Conservation (phyloP, 176 grass and related monocot genomes). For the Bothriochloa decipiens region DNA sequence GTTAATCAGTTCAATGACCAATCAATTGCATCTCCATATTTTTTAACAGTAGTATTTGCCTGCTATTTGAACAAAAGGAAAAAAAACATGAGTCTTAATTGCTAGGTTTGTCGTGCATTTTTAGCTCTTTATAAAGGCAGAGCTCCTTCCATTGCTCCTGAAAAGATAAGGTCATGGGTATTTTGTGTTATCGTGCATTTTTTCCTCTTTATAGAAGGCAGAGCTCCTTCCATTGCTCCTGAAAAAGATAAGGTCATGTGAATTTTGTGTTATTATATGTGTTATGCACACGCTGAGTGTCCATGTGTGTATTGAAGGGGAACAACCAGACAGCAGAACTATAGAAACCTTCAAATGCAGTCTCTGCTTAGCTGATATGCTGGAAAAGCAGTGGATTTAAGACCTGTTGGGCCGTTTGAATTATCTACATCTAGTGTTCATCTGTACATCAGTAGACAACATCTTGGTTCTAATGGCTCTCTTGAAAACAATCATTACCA, state of each 20-base stretch:
- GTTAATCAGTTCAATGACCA: background rate
- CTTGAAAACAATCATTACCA: background rate
- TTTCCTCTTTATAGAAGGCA: background rate
- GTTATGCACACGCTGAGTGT: background rate
- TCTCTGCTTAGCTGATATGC: background rate
- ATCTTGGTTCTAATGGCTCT: background rate
- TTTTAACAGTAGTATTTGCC: background rate
- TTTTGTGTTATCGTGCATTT: background rate
- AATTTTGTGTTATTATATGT: background rate
- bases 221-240: background rate
- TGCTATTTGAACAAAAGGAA: background rate
- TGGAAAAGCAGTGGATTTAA: background rate
- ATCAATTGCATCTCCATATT: background rate
- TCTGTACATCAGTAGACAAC: background rate
- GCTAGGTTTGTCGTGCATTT: background rate
- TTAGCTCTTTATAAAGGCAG: background rate
- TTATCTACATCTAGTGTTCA: constrained; percentile 8
- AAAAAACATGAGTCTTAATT: background rate
- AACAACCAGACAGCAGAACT: background rate
- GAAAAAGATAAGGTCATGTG: background rate
- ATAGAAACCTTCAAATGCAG: background rate
- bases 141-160: background rate
- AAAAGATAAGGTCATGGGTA: background rate
- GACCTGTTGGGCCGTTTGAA: constrained; percentile 2
- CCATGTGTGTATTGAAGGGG: background rate